These are phyloP conservation scores for Boletus subcaerulescens DNA, from an alignment of 768 basidiomycete genomes.

Conservation along the genomic window DNA sequence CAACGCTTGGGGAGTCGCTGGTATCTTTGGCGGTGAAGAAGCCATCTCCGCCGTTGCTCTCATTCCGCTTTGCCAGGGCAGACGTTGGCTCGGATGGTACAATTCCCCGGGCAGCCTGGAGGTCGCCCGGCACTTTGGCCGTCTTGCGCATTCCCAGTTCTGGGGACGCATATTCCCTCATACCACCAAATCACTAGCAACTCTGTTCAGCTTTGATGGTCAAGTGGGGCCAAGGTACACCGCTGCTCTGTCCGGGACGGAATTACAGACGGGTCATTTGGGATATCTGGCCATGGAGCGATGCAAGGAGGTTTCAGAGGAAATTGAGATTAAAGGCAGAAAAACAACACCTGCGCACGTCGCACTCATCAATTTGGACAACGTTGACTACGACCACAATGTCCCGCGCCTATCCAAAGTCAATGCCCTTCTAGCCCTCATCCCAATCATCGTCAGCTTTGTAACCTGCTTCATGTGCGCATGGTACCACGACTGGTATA, in stretches of 20 bases:
- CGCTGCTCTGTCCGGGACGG: conserved; percentile 25
- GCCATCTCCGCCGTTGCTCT: conserved; percentile 29
- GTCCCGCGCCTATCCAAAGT: conserved; percentile 1
- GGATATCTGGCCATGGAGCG: conserved; percentile 24
- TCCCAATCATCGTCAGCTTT: conserved; percentile 28
- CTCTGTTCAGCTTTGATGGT: conserved; percentile 26
- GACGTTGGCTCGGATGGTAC: conserved; percentile 36
- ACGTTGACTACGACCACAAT: not conserved
- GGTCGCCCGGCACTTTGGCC: conserved; percentile 29
- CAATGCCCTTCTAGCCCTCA: conserved; percentile 7
- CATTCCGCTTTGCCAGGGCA: conserved; percentile 27
- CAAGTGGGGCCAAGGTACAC: conserved; percentile 25
- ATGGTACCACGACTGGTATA: conserved; percentile 29
- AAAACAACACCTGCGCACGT: conserved; percentile 10
- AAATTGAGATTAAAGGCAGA: conserved; percentile 8
- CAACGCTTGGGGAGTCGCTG: conserved; percentile 31
- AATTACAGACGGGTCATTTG: conserved; percentile 29
- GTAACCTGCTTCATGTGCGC: conserved; percentile 23
- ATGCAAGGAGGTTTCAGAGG: conserved; percentile 9
- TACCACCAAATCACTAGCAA: conserved; percentile 15
- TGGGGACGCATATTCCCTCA: conserved; percentile 28
- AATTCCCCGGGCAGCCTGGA: conserved; percentile 32
- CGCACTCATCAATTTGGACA: conserved; percentile 16
- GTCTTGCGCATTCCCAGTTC: conserved; percentile 24
- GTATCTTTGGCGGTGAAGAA: conserved; percentile 36